These are phyloP conservation scores for Blastobotrys americana DNA, from an alignment of 805 yeast species.

Conservation along the genomic window DNA sequence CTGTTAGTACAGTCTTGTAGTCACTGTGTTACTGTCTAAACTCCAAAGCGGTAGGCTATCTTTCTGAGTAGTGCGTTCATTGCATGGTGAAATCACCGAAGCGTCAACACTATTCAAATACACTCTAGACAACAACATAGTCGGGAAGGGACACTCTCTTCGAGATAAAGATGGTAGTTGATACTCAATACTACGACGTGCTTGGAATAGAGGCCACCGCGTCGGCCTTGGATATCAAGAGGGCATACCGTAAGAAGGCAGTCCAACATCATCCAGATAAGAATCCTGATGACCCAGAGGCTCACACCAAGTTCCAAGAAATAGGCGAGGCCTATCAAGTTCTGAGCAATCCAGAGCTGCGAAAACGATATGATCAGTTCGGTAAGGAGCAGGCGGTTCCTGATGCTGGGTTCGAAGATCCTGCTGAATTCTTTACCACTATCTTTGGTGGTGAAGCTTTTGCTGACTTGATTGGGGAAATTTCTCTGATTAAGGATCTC, in stretches of 20 bases:
- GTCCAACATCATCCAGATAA: conserved; percentile 91
- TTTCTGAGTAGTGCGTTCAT: background rate
- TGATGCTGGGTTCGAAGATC: conserved; percentile 69
- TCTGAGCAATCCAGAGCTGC: conserved; percentile 60
- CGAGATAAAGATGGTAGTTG: conserved; percentile 87
- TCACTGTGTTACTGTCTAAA: too few species aligned
- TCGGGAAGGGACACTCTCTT: too few species aligned
- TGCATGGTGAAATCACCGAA: background rate
- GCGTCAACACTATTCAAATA: background rate
- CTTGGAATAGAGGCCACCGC: conserved; percentile 66
- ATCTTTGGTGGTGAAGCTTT: conserved; percentile 94
- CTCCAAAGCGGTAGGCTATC: too few species aligned
- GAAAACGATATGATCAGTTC: conserved; percentile 70
- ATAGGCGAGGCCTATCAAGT: conserved; percentile 52
- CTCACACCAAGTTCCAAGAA: conserved; percentile 78
- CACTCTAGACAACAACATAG: background rate
- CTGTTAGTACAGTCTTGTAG: too few species aligned
- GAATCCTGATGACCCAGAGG: conserved; percentile 88
- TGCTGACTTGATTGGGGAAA: conserved; percentile 75
- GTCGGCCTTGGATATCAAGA: conserved; percentile 74
- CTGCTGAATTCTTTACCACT: conserved; percentile 71
- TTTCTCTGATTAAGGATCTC: conserved; percentile 69
- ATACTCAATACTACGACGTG: conserved; percentile 78
- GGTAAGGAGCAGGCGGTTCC: conserved; percentile 76
- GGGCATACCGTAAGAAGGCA: conserved; percentile 88